Percentiles rank a stretch among this genome's conserved stretches.
Evolutionary conservation across 768 basidiomycete species (phyloP).

Genomic region (Amanita pseudoporphyria): DNA sequence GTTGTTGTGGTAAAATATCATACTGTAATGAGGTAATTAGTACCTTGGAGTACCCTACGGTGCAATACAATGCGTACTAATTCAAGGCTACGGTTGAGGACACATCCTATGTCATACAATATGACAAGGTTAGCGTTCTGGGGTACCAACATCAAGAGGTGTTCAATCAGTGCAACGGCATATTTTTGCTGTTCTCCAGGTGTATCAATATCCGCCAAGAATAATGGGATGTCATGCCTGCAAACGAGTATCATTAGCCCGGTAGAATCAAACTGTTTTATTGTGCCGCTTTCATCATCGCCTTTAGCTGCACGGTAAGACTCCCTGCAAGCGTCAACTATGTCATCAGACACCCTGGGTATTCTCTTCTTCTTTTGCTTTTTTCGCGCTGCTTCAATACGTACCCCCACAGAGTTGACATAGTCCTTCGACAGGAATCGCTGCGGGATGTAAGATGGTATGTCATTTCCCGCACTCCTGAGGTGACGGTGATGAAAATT

Average conservation of each 20-base stretch:
- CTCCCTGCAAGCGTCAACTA: constrained; percentile 24
- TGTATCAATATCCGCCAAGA: constrained; percentile 28
- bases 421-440: constrained; percentile 22
- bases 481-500: constrained; percentile 31
- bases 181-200: no score
- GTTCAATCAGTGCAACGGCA: no score
- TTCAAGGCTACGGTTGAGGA: constrained; percentile 11
- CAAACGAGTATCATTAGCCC: constrained; percentile 29
- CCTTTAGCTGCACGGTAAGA: constrained; percentile 23
- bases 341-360: constrained; percentile 20
- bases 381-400: background rate
- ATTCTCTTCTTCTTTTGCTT: background rate
- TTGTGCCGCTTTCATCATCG: constrained; percentile 17
- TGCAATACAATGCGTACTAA: no score
- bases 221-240: constrained; percentile 25
- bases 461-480: constrained; percentile 7
- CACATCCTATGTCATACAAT: constrained; percentile 18
- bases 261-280: background rate
- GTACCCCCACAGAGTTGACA: constrained; percentile 15
- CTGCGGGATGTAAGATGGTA: constrained; percentile 15
- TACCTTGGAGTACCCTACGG: no score
- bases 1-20: constrained; percentile 17
- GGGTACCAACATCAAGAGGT: no score
- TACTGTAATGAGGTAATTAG: no score
- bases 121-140: constrained; percentile 10